A percentile compares a stretch with the other conserved stretches of the same genome.
Evolutionary conservation across 805 yeast species (phyloP).

Genomic region (Phaffomyces thermotolerans): DNA sequence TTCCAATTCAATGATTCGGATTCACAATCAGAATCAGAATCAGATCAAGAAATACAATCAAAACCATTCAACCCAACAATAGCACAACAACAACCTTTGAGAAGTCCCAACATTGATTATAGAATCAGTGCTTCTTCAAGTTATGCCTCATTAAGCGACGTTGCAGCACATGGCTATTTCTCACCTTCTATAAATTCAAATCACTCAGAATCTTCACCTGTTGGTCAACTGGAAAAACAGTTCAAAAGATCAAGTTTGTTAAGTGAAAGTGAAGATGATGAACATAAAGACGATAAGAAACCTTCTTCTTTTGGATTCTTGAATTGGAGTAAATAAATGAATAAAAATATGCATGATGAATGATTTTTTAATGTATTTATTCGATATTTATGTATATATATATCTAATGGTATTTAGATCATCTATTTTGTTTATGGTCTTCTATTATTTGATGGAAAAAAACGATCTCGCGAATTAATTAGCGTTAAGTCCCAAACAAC

Average conservation of each 20-base stretch:
- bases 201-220: not conserved
- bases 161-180: constrained; percentile 39
- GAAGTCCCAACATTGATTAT: constrained; percentile 1
- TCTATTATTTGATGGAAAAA: too few relatives aligned
- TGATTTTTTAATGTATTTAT: too few relatives aligned
- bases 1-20: constrained; percentile 13
- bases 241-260: constrained; percentile 12
- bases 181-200: constrained; percentile 5
- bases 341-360: too few relatives aligned
- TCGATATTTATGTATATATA: too few relatives aligned
- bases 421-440: too few relatives aligned
- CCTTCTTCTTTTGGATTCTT: too few relatives aligned
- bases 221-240: constrained; percentile 17
- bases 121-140: constrained; percentile 27
- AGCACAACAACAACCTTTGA: not conserved
- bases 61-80: constrained; percentile 3
- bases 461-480: too few relatives aligned
- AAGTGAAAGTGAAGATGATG: constrained; percentile 2
- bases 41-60: constrained; percentile 11
- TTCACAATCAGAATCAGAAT: constrained; percentile 24
- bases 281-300: not conserved
- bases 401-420: too few relatives aligned
- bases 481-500: not conserved
- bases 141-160: constrained; percentile 29
- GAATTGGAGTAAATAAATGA: too few relatives aligned